Evolutionary conservation across 2,329 filamentous ascomycete species (phyloP).

Genomic region (Aspergillus pseudoterreus): DNA sequence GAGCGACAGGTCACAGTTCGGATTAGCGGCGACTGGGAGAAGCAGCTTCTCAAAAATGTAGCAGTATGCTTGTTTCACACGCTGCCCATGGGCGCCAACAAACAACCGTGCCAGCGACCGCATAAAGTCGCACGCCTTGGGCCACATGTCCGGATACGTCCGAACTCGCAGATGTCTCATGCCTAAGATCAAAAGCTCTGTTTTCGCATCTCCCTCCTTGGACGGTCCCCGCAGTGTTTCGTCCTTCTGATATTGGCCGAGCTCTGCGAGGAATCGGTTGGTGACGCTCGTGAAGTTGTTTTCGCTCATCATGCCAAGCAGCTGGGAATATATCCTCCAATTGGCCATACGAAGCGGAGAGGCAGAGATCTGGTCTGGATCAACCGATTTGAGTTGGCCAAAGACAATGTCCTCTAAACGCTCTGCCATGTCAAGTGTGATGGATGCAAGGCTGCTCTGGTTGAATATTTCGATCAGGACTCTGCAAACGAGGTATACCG

Average conservation of each 20-base stretch:
- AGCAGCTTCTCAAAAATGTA: constrained; percentile 84
- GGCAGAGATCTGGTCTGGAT: constrained; percentile 66
- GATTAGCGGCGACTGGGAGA: constrained; percentile 79
- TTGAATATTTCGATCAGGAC: constrained; percentile 92
- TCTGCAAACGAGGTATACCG: constrained; percentile 91
- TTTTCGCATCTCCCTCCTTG: constrained; percentile 70
- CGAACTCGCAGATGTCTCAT: constrained; percentile 87
- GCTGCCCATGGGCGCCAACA: constrained; percentile 77
- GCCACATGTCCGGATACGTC: constrained; percentile 70
- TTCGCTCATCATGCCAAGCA: constrained; percentile 94
- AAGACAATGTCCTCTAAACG: constrained; percentile 96
- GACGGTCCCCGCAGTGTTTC: constrained; percentile 47
- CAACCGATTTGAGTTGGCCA: constrained; percentile 84
- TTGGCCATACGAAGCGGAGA: constrained; percentile 87
- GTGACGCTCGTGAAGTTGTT: constrained; percentile 85
- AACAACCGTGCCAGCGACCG: constrained; percentile 78
- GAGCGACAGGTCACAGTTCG: constrained; percentile 70
- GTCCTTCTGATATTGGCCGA: constrained; percentile 74
- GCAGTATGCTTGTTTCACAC: constrained; percentile 91
- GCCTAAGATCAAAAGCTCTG: constrained; percentile 81
- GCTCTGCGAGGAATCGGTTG: constrained; percentile 73
- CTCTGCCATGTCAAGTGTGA: constrained; percentile 88
- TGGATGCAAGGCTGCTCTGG: constrained; percentile 76
- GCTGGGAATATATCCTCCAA: constrained; percentile 88
- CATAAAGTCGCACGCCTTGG: constrained; percentile 85